Conservation (phyloP, 179 eudicot genomes). For the Carnegiea gigantea region DNA sequence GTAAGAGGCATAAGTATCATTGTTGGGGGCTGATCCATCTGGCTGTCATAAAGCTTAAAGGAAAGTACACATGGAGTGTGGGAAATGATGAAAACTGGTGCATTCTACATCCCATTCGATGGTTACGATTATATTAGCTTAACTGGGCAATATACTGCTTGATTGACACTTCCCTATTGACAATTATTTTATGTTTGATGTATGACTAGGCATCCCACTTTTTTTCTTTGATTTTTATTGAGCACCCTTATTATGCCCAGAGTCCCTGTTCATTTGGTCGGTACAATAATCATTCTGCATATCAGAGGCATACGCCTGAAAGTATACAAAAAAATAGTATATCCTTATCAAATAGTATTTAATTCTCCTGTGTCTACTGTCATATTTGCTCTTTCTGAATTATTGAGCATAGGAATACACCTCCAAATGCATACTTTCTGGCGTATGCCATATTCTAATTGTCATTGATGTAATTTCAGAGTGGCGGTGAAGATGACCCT, state of each 20-base stretch:
- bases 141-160: neutral
- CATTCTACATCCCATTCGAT: neutral
- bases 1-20: neutral
- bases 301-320: no score
- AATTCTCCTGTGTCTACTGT: neutral
- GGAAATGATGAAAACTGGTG: neutral
- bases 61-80: neutral
- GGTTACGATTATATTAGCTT: neutral
- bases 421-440: neutral
- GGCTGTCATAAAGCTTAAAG: neutral
- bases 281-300: conserved; percentile 3
- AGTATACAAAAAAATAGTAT: neutral
- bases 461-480: conserved; percentile 37
- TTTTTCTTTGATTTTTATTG: no score
- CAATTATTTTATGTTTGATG: no score
- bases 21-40: neutral
- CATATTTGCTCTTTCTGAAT: conserved; percentile 7
- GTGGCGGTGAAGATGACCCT: conserved; percentile 59
- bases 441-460: neutral
- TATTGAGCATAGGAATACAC: neutral
- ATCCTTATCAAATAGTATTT: neutral
- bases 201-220: no score
- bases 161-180: no score
- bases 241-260: no score
- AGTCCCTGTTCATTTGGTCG: no score